A percentile compares a stretch with the other conserved stretches of the same genome.
Evolutionary conservation across 495 filamentous ascomycete genomes (phyloP).

Genomic region (Penicillium cosmopolitanum): DNA sequence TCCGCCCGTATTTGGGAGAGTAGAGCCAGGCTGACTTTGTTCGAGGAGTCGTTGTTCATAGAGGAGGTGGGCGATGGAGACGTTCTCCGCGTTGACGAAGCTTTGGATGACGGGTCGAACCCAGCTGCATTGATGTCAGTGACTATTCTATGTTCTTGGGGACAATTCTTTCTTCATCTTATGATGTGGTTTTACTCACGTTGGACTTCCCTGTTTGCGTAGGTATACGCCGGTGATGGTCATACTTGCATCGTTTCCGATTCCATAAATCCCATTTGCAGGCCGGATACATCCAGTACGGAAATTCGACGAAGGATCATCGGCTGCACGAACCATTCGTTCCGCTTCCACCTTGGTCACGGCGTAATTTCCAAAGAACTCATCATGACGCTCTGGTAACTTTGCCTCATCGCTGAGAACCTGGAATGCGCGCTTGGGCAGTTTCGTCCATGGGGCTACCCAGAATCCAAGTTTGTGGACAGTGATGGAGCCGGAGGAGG

Average conservation of each 20-base stretch:
- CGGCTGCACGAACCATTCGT: constrained; percentile 50
- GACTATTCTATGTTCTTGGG: not conserved
- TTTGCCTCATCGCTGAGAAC: constrained; percentile 49
- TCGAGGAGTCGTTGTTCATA: constrained; percentile 58
- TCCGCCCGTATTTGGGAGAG: constrained; percentile 42
- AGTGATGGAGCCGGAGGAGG: constrained; percentile 57
- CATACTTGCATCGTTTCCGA: constrained; percentile 52
- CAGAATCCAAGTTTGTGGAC: constrained; percentile 49
- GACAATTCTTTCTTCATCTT: too few species aligned
- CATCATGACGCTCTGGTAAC: constrained; percentile 45
- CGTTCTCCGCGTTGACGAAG: constrained; percentile 61
- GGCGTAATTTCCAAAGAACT: constrained; percentile 62
- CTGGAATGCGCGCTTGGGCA: constrained; percentile 46
- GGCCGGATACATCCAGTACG: constrained; percentile 62
- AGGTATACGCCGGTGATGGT: constrained; percentile 47
- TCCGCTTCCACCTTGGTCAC: constrained; percentile 58
- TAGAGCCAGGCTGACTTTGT: constrained; percentile 45
- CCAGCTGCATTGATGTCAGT: constrained; percentile 45
- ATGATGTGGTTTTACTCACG: constrained; percentile 27
- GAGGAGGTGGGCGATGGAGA: constrained; percentile 61
- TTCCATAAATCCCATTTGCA: constrained; percentile 61
- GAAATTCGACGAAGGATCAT: constrained; percentile 43
- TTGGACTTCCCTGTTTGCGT: constrained; percentile 36
- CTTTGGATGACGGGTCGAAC: constrained; percentile 52
- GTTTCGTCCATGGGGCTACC: constrained; percentile 50